Evolutionary conservation across 345 rosid genomes (phyloP), one percentile per base, ranked within the genome.

Genomic region (Garcia nutans): DNA sequence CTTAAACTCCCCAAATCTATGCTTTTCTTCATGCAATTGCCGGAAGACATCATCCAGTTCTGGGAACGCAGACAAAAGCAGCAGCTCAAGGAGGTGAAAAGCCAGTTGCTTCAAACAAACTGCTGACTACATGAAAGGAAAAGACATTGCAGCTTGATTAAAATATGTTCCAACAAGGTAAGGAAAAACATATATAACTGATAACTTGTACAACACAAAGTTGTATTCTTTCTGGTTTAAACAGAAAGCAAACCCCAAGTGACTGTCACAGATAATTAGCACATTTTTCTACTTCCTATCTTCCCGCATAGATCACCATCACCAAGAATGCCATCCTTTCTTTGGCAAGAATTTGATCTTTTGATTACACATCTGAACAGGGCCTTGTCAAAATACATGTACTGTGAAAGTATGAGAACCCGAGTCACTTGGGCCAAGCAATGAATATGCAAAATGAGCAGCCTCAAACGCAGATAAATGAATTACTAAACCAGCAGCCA

Each of bases 31-130:
- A 8, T 75, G 88, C 85, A 96, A 45, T 84, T 91, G 87, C 85
- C 87, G 89, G 79, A 96, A 86, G 50, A 82, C 73, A 22, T 76
- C 64, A 50, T 92, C 90, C 87, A 93, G 75, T 78, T 96, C 98
- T 0, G 98, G 97, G 62, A 93, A 91, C 57, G 98, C 89, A 0
- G 98, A 88, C 79, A 80, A 63, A 71, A 92, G 87, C 82, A 91
- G 71, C 75, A 90, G 83, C 88, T 96, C 97, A 22, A 93, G 78
- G 72, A 96, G 88, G 77, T 89, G 97, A 72, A 79, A 96, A 22
- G 91, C 89, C 63, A 93, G 81, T 65, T 88, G 92, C 86, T 93
- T 93, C 79, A 93, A 77, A 75, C 93, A 89, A 72, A 91, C 94
- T 37, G 90, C 76, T 13, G 99, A 93, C 99, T 96, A 87, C 85